Evolutionary conservation across 179 eudicot genomes (phyloP).

Genomic region (Beta macrorhiza): DNA sequence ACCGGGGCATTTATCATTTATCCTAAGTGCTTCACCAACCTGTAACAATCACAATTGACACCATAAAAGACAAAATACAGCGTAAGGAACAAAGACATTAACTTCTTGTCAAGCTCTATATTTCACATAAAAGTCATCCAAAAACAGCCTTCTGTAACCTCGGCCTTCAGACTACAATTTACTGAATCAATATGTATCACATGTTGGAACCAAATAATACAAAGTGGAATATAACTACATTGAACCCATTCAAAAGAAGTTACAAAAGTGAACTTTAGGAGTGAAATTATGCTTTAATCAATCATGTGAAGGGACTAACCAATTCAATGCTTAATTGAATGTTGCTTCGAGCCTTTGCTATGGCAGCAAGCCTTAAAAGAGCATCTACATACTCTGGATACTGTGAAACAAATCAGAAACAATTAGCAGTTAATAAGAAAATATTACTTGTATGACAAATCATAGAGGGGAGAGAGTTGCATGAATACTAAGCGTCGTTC

Average conservation of each 20-base stretch:
- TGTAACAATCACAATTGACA: slow-evolving; percentile 26
- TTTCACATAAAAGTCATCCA: neutral
- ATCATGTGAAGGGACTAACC: slow-evolving; percentile 44
- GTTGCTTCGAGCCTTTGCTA: slow-evolving; percentile 87
- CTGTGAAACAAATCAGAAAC: slow-evolving; percentile 33
- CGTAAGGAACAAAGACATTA: neutral
- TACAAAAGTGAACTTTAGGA: neutral
- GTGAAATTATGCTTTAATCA: neutral
- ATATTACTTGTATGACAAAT: neutral
- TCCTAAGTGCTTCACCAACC: slow-evolving; percentile 83
- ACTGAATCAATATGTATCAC: neutral
- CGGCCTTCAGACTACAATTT: neutral
- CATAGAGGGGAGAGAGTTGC: neutral
- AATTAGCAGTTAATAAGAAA: slow-evolving; percentile 10
- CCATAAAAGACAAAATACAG: slow-evolving; percentile 11
- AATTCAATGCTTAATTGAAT: slow-evolving; percentile 78
- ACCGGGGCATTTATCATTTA: slow-evolving; percentile 80
- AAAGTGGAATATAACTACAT: neutral
- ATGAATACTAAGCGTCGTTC: neutral
- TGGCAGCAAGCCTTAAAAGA: slow-evolving; percentile 82
- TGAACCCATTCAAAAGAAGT: neutral
- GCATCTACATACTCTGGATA: slow-evolving; percentile 91
- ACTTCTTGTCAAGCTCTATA: neutral
- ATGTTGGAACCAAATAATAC: neutral
- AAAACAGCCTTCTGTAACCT: neutral